These are phyloP conservation scores for Amphirosellinia nigrospora DNA, from an alignment of 495 filamentous ascomycete genomes.

Conservation along the genomic window DNA sequence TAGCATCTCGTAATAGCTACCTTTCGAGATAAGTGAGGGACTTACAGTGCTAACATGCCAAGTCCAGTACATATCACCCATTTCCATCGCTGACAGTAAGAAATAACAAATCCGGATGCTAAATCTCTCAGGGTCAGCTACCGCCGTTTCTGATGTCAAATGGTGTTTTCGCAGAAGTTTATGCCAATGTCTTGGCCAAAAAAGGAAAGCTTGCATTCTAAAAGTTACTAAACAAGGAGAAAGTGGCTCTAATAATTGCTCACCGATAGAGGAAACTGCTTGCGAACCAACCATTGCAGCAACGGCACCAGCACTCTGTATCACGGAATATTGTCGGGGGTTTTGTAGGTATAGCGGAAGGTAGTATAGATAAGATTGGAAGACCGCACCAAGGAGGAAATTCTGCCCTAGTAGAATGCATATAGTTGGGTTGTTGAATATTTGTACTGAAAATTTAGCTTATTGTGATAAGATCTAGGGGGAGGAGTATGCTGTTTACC, in stretches of 20 bases:
- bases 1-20: background rate
- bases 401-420: slow-evolving; percentile 62
- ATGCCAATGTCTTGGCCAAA: background rate
- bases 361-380: slow-evolving; percentile 61
- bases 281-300: slow-evolving; percentile 61
- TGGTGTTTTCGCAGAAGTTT: background rate
- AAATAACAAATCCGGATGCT: slow-evolving; percentile 29
- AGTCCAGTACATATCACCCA: slow-evolving; percentile 64
- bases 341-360: slow-evolving; percentile 57
- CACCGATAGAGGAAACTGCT: slow-evolving; percentile 53
- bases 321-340: slow-evolving; percentile 39
- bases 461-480: slow-evolving; percentile 12
- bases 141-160: background rate
- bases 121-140: background rate
- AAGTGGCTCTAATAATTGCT: background rate
- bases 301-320: slow-evolving; percentile 54
- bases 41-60: slow-evolving; percentile 58
- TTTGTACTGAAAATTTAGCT: slow-evolving; percentile 41
- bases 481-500: slow-evolving; percentile 37
- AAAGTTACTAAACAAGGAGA: background rate
- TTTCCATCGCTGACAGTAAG: slow-evolving; percentile 56
- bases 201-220: background rate
- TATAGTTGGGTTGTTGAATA: slow-evolving; percentile 59
- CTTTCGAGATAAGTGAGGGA: background rate
- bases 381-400: slow-evolving; percentile 65